Evolutionary conservation across 2,329 filamentous ascomycete species (phyloP).

Genomic region (Aspergillus pseudoglaucus): DNA sequence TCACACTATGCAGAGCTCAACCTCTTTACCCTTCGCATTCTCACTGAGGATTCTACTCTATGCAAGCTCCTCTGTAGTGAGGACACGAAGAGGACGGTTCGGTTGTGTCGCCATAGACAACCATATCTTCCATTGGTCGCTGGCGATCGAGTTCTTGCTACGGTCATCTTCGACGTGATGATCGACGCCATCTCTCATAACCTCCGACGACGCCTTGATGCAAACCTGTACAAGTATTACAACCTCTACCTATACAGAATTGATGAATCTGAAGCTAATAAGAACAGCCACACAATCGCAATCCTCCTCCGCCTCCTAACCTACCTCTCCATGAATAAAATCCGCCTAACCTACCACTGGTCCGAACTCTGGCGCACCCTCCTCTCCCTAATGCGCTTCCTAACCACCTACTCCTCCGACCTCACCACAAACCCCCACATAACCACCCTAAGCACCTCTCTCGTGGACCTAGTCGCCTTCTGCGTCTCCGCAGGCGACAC

Average conservation of each 20-base stretch:
- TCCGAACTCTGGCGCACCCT: slow-evolving; percentile 87
- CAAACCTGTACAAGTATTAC: slow-evolving; percentile 65
- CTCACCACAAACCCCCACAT: slow-evolving; percentile 63
- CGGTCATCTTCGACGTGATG: slow-evolving; percentile 76
- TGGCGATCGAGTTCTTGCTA: slow-evolving; percentile 65
- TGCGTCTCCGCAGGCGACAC: slow-evolving; percentile 81
- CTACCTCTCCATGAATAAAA: slow-evolving; percentile 74
- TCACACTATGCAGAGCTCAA: slow-evolving; percentile 79
- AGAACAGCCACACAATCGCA: slow-evolving; percentile 59
- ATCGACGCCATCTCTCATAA: slow-evolving; percentile 94
- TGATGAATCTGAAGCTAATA: slow-evolving; percentile 1
- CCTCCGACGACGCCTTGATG: slow-evolving; percentile 74
- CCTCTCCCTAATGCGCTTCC: slow-evolving; percentile 79
- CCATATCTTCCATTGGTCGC: slow-evolving; percentile 73
- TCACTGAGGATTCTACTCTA: slow-evolving; percentile 76
- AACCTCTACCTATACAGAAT: background rate
- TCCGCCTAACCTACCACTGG: slow-evolving; percentile 86
- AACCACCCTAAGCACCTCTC: slow-evolving; percentile 65
- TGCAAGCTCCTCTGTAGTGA: slow-evolving; percentile 80
- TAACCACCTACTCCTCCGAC: slow-evolving; percentile 78
- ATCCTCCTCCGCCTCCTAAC: slow-evolving; percentile 78
- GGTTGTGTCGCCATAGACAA: slow-evolving; percentile 81
- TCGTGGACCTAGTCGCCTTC: slow-evolving; percentile 77
- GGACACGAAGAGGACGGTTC: slow-evolving; percentile 65
- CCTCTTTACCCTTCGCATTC: slow-evolving; percentile 74